These are phyloP conservation scores for Spongispora temasekensis DNA, from an alignment of 1,284 basidiomycete species.

Conservation along the genomic window DNA sequence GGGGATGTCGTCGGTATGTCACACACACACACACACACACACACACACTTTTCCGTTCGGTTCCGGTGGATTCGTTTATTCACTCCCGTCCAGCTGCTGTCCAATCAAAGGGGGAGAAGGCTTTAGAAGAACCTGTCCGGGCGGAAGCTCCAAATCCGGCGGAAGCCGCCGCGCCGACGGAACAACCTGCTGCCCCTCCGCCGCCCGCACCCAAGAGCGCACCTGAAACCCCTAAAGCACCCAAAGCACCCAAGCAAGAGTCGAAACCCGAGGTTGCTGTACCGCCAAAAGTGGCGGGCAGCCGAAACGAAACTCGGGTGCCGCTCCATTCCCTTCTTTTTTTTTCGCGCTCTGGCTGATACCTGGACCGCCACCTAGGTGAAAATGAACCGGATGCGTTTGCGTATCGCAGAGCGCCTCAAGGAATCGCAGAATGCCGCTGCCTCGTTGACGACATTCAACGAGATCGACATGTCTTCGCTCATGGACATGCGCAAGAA, in stretches of 20 bases:
- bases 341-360: constrained; percentile 1
- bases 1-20: constrained; percentile 68
- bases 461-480: constrained; percentile 99
- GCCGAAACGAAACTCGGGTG: constrained; percentile 86
- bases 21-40: too few species aligned
- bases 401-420: constrained; percentile 94
- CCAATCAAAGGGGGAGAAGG: constrained; percentile 38
- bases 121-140: constrained; percentile 41
- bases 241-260: constrained; percentile 45
- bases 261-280: constrained; percentile 38
- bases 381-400: constrained; percentile 98
- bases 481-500: constrained; percentile 92
- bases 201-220: constrained; percentile 41
- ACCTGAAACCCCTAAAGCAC: constrained; percentile 28
- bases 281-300: constrained; percentile 48
- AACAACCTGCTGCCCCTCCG: constrained; percentile 51
- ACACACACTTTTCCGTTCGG: too few species aligned
- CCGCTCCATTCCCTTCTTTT: constrained; percentile 13
- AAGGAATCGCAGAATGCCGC: constrained; percentile 99
- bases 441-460: constrained; percentile 97
- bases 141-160: constrained; percentile 27
- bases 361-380: constrained; percentile 51
- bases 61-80: background rate
- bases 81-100: constrained; percentile 21
- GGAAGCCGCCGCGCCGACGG: constrained; percentile 48